Conservation (phyloP, 2,329 filamentous ascomycete species). For the Colletotrichum sp. region DNA sequence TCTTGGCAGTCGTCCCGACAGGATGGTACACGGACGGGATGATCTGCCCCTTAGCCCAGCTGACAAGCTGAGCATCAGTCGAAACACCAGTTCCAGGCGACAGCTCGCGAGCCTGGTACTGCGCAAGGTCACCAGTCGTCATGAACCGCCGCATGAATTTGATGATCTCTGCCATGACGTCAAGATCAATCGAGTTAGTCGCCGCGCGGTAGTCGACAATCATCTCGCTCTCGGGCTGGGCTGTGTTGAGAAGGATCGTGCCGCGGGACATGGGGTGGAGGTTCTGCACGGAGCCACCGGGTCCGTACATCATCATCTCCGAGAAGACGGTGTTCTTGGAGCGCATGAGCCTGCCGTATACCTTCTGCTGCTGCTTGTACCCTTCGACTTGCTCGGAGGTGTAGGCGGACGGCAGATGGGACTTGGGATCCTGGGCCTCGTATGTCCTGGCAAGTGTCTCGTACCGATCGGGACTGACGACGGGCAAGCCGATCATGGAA, state of each 20-base stretch:
- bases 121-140: constrained; percentile 22
- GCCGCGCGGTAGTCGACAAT: constrained; percentile 30
- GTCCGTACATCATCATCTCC: constrained; percentile 43
- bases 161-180: constrained; percentile 27
- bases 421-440: constrained; percentile 22
- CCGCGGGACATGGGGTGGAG: constrained; percentile 28
- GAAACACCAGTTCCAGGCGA: constrained; percentile 24
- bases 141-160: constrained; percentile 30
- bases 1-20: constrained; percentile 31
- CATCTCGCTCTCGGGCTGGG: constrained; percentile 24
- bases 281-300: constrained; percentile 27
- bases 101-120: constrained; percentile 24
- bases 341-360: constrained; percentile 24
- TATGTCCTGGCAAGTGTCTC: constrained; percentile 21
- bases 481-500: constrained; percentile 26
- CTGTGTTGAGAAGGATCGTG: constrained; percentile 24
- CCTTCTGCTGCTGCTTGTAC: constrained; percentile 45
- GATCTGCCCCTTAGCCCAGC: constrained; percentile 24
- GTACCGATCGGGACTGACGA: constrained; percentile 24
- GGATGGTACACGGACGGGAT: constrained; percentile 32
- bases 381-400: constrained; percentile 25
- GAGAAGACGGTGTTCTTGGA: constrained; percentile 43
- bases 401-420: constrained; percentile 25
- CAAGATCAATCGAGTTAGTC: constrained; percentile 28
- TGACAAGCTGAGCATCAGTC: constrained; percentile 24